Evolutionary conservation across 1,284 basidiomycete species (phyloP).

Genomic region (Xanthoconium separans): DNA sequence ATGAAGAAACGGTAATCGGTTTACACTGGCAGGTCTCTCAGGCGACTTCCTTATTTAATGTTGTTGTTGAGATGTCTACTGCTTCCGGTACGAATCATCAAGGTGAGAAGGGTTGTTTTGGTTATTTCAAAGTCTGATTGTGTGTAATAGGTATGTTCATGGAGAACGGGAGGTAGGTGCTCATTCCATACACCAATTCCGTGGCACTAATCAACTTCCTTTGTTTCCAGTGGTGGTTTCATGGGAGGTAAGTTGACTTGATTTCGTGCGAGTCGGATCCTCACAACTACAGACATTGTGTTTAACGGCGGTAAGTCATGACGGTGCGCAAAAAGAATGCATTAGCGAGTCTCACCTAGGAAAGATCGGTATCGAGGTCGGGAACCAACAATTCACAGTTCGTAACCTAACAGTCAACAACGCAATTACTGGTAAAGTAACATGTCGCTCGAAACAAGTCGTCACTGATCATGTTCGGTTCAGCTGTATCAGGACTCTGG

Average conservation of each 20-base stretch:
- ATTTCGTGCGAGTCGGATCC: not conserved
- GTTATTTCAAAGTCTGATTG: not conserved
- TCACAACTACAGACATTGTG: constrained; percentile 41
- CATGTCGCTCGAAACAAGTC: too few relatives aligned
- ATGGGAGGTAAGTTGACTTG: constrained; percentile 45
- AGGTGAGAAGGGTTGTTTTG: constrained; percentile 28
- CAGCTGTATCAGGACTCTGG: constrained; percentile 43
- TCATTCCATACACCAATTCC: constrained; percentile 34
- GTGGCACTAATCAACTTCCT: not conserved
- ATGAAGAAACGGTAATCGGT: constrained; percentile 52
- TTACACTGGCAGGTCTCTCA: constrained; percentile 81
- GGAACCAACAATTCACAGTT: constrained; percentile 56
- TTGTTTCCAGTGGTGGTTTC: constrained; percentile 47
- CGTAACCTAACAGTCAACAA: constrained; percentile 54
- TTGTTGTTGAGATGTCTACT: constrained; percentile 49
- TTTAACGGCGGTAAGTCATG: constrained; percentile 43
- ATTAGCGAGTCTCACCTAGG: constrained; percentile 16
- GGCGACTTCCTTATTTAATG: constrained; percentile 65
- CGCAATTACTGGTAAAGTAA: constrained; percentile 42
- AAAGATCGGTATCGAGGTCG: constrained; percentile 46
- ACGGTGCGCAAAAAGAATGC: not conserved
- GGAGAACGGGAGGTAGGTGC: constrained; percentile 59
- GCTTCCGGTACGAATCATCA: constrained; percentile 44
- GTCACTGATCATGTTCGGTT: not conserved
- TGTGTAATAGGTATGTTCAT: constrained; percentile 47